Evolutionary conservation across 352 stramenopile genomes (phyloP).

Genomic region (Phytophthora vignae): DNA sequence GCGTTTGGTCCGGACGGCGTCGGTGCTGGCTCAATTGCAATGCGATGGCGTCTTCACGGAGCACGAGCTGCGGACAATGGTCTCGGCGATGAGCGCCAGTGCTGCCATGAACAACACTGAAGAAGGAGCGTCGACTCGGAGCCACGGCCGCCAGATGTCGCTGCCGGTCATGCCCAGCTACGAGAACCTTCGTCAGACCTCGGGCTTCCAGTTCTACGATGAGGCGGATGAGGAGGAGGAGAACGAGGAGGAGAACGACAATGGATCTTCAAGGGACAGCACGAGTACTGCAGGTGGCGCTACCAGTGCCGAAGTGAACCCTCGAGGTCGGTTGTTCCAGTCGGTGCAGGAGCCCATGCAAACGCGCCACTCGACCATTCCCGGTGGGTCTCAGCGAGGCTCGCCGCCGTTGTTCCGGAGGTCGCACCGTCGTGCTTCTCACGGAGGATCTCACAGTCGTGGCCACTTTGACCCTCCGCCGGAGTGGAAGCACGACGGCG

Average conservation of each 20-base stretch:
- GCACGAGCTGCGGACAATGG: conserved; percentile 38
- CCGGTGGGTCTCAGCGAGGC: conserved; percentile 23
- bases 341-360: conserved; percentile 24
- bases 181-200: conserved; percentile 39
- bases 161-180: conserved; percentile 66
- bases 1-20: conserved; percentile 21
- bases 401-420: conserved; percentile 35
- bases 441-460: conserved; percentile 31
- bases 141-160: conserved; percentile 54
- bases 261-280: conserved; percentile 31
- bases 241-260: conserved; percentile 19
- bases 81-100: conserved; percentile 37
- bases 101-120: conserved; percentile 6
- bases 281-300: conserved; percentile 26
- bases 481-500: conserved; percentile 79
- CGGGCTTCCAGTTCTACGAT: conserved; percentile 31
- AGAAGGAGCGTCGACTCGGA: conserved; percentile 21
- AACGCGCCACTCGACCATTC: conserved; percentile 23
- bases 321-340: conserved; percentile 23
- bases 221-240: conserved; percentile 33
- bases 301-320: conserved; percentile 9
- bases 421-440: conserved; percentile 38
- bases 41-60: conserved; percentile 25
- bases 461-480: conserved; percentile 59
- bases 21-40: conserved; percentile 28